These are phyloP conservation scores for Nadsonia starkeyi-henricii DNA, from an alignment of 1,139 yeast genomes.

Conservation along the genomic window DNA sequence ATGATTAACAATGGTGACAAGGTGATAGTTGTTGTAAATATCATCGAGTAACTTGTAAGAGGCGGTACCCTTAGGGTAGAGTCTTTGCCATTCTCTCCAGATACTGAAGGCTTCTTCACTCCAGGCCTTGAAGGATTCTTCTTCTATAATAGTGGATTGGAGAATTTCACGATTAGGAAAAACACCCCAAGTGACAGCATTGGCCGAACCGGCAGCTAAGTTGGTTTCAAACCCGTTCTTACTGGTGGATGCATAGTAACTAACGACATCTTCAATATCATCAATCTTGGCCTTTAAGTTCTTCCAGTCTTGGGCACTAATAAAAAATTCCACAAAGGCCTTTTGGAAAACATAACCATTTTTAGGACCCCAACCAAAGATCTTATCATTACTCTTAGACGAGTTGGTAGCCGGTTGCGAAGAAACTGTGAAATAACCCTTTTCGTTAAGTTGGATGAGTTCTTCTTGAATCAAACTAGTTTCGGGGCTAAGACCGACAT, in stretches of 20 bases:
- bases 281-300: constrained; percentile 40
- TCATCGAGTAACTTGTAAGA: constrained; percentile 48
- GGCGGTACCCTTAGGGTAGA: constrained; percentile 45
- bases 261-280: constrained; percentile 32
- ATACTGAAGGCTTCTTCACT: constrained; percentile 83
- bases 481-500: constrained; percentile 70
- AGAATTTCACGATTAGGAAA: constrained; percentile 77
- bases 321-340: constrained; percentile 82
- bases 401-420: constrained; percentile 86
- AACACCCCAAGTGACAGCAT: constrained; percentile 94
- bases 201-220: constrained; percentile 35
- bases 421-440: constrained; percentile 75
- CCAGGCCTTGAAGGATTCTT: constrained; percentile 85
- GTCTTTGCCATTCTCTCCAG: constrained; percentile 84
- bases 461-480: constrained; percentile 89
- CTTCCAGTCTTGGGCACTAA: constrained; percentile 59
- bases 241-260: constrained; percentile 60
- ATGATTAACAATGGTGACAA: constrained; percentile 78
- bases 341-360: constrained; percentile 86
- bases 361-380: constrained; percentile 94
- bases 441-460: constrained; percentile 58
- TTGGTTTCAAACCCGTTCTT: constrained; percentile 39
- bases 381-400: constrained; percentile 63
- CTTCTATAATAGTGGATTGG: constrained; percentile 80
- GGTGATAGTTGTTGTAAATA: constrained; percentile 48